Percentiles rank a stretch among this genome's conserved stretches.
These are phyloP conservation scores for Eimeria acervulina DNA, from an alignment of 169 alveolate genomes.

Conservation along the genomic window DNA sequence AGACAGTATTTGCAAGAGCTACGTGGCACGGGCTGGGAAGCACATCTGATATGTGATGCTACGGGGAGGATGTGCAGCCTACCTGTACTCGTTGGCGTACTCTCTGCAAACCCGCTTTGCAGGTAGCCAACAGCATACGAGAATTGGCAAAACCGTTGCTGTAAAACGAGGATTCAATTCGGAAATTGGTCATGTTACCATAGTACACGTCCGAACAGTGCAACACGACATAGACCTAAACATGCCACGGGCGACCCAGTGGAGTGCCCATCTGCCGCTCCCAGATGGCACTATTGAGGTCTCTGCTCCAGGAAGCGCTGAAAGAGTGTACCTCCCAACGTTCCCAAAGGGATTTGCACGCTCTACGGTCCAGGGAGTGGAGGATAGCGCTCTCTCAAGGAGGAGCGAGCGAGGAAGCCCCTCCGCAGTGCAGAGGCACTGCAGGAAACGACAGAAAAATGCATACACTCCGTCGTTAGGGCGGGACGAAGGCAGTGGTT, in stretches of 20 bases:
- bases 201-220: neutral
- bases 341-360: neutral
- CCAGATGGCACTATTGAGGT: neutral
- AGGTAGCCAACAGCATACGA: neutral
- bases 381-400: neutral
- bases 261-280: neutral
- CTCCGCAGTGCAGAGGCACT: neutral
- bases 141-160: neutral
- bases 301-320: neutral
- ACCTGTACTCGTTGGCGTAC: neutral
- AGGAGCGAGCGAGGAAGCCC: neutral
- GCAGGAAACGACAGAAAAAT: neutral
- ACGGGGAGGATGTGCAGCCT: neutral
- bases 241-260: constrained; percentile 4
- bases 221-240: neutral
- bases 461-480: neutral
- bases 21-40: neutral
- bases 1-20: neutral
- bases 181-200: neutral
- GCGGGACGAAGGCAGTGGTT: neutral
- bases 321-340: neutral
- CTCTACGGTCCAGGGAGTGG: neutral
- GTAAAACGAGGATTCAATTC: neutral
- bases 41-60: neutral
- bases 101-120: neutral